phyloP scores from a whole-genome alignment of 1,284 basidiomycete genomes.

The Ceratobasidium sp. region DNA sequence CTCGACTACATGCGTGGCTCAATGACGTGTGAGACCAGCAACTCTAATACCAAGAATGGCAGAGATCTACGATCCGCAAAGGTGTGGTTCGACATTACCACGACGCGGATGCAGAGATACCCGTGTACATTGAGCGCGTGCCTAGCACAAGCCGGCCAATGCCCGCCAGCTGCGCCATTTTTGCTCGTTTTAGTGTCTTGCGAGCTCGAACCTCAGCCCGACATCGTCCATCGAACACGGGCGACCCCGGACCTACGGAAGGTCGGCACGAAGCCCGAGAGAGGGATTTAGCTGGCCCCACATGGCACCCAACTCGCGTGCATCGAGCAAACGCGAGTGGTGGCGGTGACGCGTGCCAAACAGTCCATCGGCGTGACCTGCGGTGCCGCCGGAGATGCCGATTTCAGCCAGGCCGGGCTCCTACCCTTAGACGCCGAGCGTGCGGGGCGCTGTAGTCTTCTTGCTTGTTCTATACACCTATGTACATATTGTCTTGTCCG shows the following conservation, averaged over 20 bases:
- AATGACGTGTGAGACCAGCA: background rate
- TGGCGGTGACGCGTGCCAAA: conserved; percentile 22
- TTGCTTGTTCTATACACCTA: background rate
- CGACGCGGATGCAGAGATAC: background rate
- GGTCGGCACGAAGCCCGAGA: conserved; percentile 16
- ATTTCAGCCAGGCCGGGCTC: background rate
- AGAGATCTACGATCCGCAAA: background rate
- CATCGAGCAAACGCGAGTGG: conserved; percentile 2
- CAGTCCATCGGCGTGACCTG: conserved; percentile 9
- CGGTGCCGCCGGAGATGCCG: conserved; percentile 35
- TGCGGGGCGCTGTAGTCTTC: background rate
- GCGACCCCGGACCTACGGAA: conserved; percentile 4
- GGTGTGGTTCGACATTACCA: background rate
- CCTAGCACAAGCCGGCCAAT: background rate
- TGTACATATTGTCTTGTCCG: background rate
- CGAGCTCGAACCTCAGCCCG: conserved; percentile 20
- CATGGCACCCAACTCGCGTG: conserved; percentile 10
- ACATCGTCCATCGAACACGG: conserved; percentile 1
- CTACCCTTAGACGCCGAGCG: conserved; percentile 2
- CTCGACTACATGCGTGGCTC: conserved; percentile 1
- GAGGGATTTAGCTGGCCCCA: conserved; percentile 17
- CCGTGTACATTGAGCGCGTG: background rate
- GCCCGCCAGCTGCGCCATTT: conserved; percentile 9
- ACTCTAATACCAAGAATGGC: background rate
- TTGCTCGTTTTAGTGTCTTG: conserved; percentile 11